Percentiles rank a stretch among this genome's conserved stretches.
Conservation (phyloP, 495 filamentous ascomycete genomes). For the Extremus antarcticus region DNA sequence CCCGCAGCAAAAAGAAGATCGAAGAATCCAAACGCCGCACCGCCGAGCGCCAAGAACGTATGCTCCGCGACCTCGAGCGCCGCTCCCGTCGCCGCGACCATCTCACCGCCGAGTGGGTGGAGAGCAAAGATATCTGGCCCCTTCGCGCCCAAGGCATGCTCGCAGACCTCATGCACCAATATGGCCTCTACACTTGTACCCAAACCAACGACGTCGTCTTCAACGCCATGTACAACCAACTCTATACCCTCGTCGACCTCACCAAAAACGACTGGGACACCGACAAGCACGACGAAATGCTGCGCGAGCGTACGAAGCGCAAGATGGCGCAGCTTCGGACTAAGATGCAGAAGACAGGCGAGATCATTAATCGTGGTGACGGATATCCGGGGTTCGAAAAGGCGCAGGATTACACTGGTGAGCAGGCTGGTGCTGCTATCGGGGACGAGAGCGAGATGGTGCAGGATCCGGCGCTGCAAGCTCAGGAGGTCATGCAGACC, state of each 20-base stretch:
- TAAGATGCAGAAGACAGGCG: constrained; percentile 20
- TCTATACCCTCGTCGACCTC: constrained; percentile 18
- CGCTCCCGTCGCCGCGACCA: constrained; percentile 18
- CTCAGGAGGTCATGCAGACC: constrained; percentile 4
- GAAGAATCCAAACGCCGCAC: constrained; percentile 18
- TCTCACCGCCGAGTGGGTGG: constrained; percentile 20
- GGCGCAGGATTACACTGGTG: constrained; percentile 16
- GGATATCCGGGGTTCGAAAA: constrained; percentile 9
- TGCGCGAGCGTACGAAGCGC: constrained; percentile 21
- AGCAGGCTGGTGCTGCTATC: constrained; percentile 9
- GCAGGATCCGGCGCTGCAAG: constrained; percentile 2
- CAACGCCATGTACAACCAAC: constrained; percentile 13
- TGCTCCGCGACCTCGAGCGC: constrained; percentile 13
- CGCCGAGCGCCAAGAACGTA: constrained; percentile 15
- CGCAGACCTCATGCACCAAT: constrained; percentile 19
- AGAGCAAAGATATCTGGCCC: constrained; percentile 22
- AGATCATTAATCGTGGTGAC: constrained; percentile 14
- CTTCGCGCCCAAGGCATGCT: constrained; percentile 15
- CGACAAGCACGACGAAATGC: constrained; percentile 13
- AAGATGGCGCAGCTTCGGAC: constrained; percentile 19
- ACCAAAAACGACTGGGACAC: constrained; percentile 18
- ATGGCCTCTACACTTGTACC: constrained; percentile 13
- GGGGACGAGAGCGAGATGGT: constrained; percentile 13
- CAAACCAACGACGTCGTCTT: constrained; percentile 8
- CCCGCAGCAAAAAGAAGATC: constrained; percentile 20